phyloP scores from a whole-genome alignment of 768 basidiomycete species.

The Kwoniella mangroviensis region DNA sequence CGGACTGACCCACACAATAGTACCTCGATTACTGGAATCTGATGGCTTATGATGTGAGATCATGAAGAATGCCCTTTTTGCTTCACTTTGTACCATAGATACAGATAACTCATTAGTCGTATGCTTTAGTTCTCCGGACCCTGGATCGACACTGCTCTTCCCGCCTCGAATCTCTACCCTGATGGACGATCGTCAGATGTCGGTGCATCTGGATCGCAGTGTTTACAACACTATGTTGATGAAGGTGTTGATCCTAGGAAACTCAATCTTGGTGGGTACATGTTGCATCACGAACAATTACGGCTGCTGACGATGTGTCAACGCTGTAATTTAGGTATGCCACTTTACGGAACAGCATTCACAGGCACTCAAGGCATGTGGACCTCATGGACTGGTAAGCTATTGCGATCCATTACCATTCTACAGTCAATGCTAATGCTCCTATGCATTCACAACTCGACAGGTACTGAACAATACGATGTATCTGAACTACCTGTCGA shows the following conservation, averaged over 20 bases:
- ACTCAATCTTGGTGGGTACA: constrained; percentile 16
- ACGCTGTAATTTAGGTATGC: constrained; percentile 10
- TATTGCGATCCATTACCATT: no score
- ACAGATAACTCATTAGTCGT: no score
- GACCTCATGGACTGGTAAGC: constrained; percentile 21
- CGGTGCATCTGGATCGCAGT: constrained; percentile 10
- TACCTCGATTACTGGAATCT: constrained; percentile 95
- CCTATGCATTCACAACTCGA: no score
- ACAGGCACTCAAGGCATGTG: constrained; percentile 24
- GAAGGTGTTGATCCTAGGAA: constrained; percentile 16
- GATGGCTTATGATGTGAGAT: constrained; percentile 68
- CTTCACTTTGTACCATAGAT: no score
- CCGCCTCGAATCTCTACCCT: constrained; percentile 18
- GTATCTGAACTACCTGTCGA: constrained; percentile 5
- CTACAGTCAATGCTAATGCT: no score
- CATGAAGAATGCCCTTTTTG: no score
- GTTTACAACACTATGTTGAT: constrained; percentile 6
- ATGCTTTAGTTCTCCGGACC: constrained; percentile 21
- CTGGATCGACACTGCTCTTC: constrained; percentile 9
- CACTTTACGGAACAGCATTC: constrained; percentile 19
- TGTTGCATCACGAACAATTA: background rate
- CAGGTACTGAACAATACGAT: constrained; percentile 16
- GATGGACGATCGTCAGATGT: constrained; percentile 13
- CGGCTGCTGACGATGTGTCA: no score
- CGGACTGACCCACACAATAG: no score